Evolutionary conservation across 2,329 filamentous ascomycete species (phyloP), one percentile per base, ranked within the genome.

Genomic region (Sporothrix luriei): DNA sequence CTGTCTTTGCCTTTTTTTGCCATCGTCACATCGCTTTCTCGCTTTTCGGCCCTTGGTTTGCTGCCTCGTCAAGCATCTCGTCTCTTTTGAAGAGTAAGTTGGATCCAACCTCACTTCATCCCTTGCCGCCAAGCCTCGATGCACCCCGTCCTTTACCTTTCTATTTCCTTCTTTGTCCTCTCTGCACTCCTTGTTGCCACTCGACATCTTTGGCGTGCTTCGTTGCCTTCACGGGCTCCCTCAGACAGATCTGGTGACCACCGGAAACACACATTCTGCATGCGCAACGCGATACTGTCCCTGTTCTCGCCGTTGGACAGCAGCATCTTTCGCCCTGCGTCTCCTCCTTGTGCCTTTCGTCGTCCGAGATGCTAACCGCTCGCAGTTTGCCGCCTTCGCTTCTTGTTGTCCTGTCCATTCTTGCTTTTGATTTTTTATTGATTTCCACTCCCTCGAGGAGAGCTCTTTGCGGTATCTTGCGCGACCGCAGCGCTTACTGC

Each of bases 401-500:
- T 55, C 29, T 70, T 1, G 19, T 51, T 51, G 38, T 51, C n/a
- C 57, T 26, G 26, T 54, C 48, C 29, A 40, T 29, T 43, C 29
- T n/a, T 16, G 1, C 29, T 55, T 38, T 54, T 49, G 11, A 33
- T 48, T 43, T 57, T 33, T 46, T 21, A n/a, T 38, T 26, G 52
- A 7, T 14, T 51, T 38, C 21, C 26, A 21, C 43, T 49, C 38
- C 33, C 21, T 16, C 38, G 33, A 46, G 66, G 57, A 13, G 19
- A 33, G 26, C 48, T 57, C 51, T 21, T 29, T 62, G 46, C 49
- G 16, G 46, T 16, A n/a, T 51, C 55, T 11, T 14, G 33, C 61
- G 69, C 40, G 14, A 48, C 69, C 62, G 69, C 68, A 69, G 69
- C 62, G 51, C 65, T 69, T 52, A 21, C 69, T 71, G 71, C 69